phyloP scores from a whole-genome alignment of 139 green algal species.

The Ettlia oleoabundans region DNA sequence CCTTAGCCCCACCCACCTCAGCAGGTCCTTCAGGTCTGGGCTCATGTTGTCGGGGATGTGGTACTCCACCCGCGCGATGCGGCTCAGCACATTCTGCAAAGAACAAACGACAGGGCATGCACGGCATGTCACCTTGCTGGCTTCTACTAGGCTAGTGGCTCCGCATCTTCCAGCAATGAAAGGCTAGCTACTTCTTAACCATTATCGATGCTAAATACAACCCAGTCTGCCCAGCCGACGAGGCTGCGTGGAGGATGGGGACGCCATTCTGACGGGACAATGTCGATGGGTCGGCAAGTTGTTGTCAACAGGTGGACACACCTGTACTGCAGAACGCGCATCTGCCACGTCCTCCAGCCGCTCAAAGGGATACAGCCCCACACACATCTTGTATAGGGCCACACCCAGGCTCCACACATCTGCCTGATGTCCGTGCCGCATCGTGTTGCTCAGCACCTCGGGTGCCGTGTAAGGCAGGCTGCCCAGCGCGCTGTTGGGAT shows the following conservation, averaged over 20 bases:
- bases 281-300: no score
- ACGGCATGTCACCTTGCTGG: no score
- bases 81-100: constrained; percentile 31
- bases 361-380: constrained; percentile 52
- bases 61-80: constrained; percentile 51
- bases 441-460: constrained; percentile 44
- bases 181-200: no score
- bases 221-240: no score
- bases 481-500: constrained; percentile 48
- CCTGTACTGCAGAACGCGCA: constrained; percentile 38
- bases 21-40: constrained; percentile 38
- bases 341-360: constrained; percentile 32
- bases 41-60: constrained; percentile 34
- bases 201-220: no score
- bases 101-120: no score
- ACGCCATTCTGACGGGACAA: no score
- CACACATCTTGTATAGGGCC: constrained; percentile 51
- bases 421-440: constrained; percentile 28
- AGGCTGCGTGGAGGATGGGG: no score
- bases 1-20: constrained; percentile 34
- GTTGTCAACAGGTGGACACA: neutral
- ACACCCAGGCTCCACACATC: constrained; percentile 57
- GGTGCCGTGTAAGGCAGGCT: constrained; percentile 52
- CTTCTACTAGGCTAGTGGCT: no score
- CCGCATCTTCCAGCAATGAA: no score